phyloP scores from a whole-genome alignment of 352 stramenopile genomes.

The Globisporangium perplexum region DNA sequence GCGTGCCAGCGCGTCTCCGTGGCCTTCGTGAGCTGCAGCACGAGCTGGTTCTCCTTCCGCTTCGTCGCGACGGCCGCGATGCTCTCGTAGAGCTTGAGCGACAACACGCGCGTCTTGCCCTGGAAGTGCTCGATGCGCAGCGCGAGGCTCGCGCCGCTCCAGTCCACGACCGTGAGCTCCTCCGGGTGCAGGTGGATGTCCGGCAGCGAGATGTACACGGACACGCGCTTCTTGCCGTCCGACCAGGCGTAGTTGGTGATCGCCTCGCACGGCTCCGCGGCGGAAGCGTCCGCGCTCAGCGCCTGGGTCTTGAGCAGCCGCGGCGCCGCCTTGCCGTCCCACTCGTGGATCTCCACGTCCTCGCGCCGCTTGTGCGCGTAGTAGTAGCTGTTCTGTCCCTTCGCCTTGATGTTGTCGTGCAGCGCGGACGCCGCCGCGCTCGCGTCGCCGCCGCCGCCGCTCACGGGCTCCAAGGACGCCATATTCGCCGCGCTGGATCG shows the following conservation, averaged over 20 bases:
- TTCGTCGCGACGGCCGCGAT: conserved; percentile 77
- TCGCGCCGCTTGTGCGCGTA: conserved; percentile 85
- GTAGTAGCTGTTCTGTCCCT: conserved; percentile 85
- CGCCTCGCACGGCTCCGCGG: conserved; percentile 31
- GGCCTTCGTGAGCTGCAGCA: conserved; percentile 69
- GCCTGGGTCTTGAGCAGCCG: conserved; percentile 64
- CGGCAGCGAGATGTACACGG: conserved; percentile 66
- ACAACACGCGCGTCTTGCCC: conserved; percentile 65
- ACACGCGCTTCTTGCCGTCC: conserved; percentile 77
- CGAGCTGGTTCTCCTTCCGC: conserved; percentile 76
- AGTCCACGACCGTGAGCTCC: conserved; percentile 63
- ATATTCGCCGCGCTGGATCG: neutral
- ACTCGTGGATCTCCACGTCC: conserved; percentile 73
- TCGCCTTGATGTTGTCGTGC: conserved; percentile 78
- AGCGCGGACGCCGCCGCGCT: conserved; percentile 39
- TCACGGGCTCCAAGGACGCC: conserved; percentile 1
- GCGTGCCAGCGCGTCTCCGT: conserved; percentile 78
- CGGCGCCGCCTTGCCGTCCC: conserved; percentile 72
- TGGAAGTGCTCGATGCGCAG: conserved; percentile 61
- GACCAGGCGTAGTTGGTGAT: conserved; percentile 82
- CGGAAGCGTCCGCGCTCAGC: conserved; percentile 16
- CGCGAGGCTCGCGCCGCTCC: conserved; percentile 46
- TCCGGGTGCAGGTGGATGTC: conserved; percentile 56
- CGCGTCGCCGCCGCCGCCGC: neutral
- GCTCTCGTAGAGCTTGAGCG: conserved; percentile 75